Conservation (phyloP, 352 stramenopile genomes). For the Aphanomyces astaci region DNA sequence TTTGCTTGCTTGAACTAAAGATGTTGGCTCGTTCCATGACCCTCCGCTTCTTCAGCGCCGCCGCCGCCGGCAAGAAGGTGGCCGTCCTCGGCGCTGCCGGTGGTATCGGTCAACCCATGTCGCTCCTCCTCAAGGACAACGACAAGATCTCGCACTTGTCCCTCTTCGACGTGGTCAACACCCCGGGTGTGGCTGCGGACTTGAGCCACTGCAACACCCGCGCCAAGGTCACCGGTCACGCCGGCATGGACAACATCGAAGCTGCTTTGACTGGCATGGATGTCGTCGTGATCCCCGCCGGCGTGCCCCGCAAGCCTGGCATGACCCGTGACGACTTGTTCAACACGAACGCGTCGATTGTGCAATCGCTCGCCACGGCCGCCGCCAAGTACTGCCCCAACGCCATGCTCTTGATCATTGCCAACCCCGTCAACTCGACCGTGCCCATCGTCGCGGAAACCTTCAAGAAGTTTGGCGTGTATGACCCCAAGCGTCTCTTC, state of each 20-base stretch:
- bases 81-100: conserved; percentile 89
- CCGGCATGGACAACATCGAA: conserved; percentile 72
- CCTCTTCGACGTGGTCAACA: conserved; percentile 98
- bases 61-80: conserved; percentile 64
- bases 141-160: conserved; percentile 93
- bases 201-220: conserved; percentile 90
- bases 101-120: conserved; percentile 98
- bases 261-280: conserved; percentile 76
- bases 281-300: conserved; percentile 98
- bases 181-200: conserved; percentile 96
- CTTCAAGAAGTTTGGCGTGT: conserved; percentile 94
- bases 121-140: conserved; percentile 96
- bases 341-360: conserved; percentile 95
- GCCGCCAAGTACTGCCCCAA: conserved; percentile 95
- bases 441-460: conserved; percentile 99
- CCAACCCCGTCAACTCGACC: conserved; percentile 99
- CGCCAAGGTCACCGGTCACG: conserved; percentile 61
- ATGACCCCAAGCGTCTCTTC: conserved; percentile 96
- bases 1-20: neutral
- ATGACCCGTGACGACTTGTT: conserved; percentile 96
- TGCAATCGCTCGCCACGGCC: conserved; percentile 91
- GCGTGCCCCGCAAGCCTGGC: conserved; percentile 97
- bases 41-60: conserved; percentile 39
- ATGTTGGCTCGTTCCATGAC: conserved; percentile 6
- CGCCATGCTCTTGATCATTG: conserved; percentile 96